Evolutionary conservation across 805 yeast species (phyloP).

Genomic region (Candida chauliodis): DNA sequence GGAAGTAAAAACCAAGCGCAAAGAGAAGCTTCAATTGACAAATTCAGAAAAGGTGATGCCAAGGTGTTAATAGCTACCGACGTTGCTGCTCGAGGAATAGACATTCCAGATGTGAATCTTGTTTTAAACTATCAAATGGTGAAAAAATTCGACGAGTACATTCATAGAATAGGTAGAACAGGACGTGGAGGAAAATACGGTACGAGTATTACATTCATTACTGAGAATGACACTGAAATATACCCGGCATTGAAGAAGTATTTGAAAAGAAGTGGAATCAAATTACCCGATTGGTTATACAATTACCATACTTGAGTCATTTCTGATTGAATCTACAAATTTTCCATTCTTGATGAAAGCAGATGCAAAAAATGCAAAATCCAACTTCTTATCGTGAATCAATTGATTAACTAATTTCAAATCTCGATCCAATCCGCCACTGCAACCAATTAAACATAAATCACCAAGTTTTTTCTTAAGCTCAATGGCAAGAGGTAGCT

Average conservation of each 20-base stretch:
- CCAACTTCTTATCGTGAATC: no score
- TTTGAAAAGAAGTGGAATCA: conserved; percentile 33
- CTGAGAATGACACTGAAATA: conserved; percentile 48
- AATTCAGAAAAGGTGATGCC: conserved; percentile 52
- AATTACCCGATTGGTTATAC: conserved; percentile 17
- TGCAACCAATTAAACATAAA: no score
- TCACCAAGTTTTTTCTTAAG: no score
- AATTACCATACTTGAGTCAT: no score
- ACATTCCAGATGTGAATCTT: conserved; percentile 79
- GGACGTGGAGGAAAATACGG: conserved; percentile 92
- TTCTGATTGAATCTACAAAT: no score
- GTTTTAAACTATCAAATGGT: conserved; percentile 89
- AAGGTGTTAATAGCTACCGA: conserved; percentile 85
- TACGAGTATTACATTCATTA: conserved; percentile 65
- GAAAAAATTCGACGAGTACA: conserved; percentile 71
- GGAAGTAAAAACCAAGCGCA: conserved; percentile 84
- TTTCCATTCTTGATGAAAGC: no score
- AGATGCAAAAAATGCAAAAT: no score
- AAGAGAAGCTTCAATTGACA: conserved; percentile 71
- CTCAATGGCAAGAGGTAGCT: no score
- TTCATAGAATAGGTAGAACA: conserved; percentile 94
- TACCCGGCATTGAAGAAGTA: conserved; percentile 50
- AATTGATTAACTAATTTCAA: no score
- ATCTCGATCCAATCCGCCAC: no score
- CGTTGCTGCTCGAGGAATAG: conserved; percentile 94